phyloP scores from a whole-genome alignment of 305 asterid species.

The Fraxinus ornus region DNA sequence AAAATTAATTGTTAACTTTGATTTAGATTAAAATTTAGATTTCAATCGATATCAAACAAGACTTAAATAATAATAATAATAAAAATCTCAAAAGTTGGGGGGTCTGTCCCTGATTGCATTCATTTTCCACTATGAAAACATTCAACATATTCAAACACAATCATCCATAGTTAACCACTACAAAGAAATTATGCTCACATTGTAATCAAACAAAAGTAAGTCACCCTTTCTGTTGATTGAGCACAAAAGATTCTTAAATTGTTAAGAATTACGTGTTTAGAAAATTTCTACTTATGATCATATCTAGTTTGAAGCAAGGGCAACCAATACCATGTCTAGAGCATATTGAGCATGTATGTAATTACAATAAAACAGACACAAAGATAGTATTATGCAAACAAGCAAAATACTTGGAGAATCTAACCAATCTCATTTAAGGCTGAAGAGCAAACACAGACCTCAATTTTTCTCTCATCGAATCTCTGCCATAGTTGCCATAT shows the following conservation, averaged over 20 bases:
- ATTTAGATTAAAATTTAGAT: too few species aligned
- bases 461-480: slow-evolving; percentile 46
- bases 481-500: slow-evolving; percentile 63
- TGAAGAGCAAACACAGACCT: slow-evolving; percentile 46
- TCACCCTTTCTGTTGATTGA: neutral
- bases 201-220: neutral
- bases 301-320: neutral
- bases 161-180: neutral
- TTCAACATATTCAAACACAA: neutral
- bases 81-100: too few species aligned
- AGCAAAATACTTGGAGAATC: neutral
- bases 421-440: slow-evolving; percentile 4
- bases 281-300: neutral
- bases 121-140: neutral
- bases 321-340: neutral
- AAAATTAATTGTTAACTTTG: too few species aligned
- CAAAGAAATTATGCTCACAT: neutral
- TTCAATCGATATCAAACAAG: too few species aligned
- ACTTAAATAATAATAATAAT: too few species aligned
- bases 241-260: neutral
- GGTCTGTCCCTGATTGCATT: neutral
- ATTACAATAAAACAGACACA: neutral
- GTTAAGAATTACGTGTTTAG: neutral
- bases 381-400: neutral
- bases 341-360: neutral